Percentiles rank a stretch among this genome's conserved stretches.
Evolutionary conservation across 1,139 yeast genomes (phyloP).

Genomic region (Magnusiomyces tetraspermus): DNA sequence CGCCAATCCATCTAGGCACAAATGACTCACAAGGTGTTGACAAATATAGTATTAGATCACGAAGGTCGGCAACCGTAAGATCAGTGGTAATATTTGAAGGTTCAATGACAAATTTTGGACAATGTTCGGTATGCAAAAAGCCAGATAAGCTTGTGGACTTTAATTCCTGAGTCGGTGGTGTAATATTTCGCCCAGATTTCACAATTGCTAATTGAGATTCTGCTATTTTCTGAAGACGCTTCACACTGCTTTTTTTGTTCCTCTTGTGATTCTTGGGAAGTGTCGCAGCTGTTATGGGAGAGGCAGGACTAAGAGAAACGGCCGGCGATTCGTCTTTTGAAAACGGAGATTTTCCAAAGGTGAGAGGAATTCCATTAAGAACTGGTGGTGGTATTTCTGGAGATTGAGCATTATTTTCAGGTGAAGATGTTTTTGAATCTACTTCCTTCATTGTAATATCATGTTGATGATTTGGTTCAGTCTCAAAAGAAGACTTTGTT

Average conservation of each 20-base stretch:
- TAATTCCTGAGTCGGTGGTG: not conserved
- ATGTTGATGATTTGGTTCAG: not conserved
- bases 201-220: not conserved
- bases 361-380: not conserved
- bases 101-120: slow-evolving; percentile 26
- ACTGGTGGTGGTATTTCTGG: not conserved
- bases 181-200: not conserved
- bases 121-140: slow-evolving; percentile 1
- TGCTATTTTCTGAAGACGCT: slow-evolving; percentile 4
- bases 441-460: not conserved
- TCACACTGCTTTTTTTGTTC: slow-evolving; percentile 6
- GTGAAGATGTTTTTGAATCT: not conserved
- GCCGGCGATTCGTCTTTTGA: not conserved
- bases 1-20: slow-evolving; percentile 37
- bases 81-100: slow-evolving; percentile 17
- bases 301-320: no score
- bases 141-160: not conserved
- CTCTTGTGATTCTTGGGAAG: not conserved
- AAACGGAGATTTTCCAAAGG: not conserved
- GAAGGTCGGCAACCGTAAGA: slow-evolving; percentile 30
- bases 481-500: not conserved
- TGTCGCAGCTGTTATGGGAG: not conserved
- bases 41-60: slow-evolving; percentile 45
- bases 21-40: slow-evolving; percentile 36
- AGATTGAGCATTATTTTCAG: not conserved